These are phyloP conservation scores for Labyrinthula sp. DNA, from an alignment of 352 stramenopile genomes.

Conservation along the genomic window DNA sequence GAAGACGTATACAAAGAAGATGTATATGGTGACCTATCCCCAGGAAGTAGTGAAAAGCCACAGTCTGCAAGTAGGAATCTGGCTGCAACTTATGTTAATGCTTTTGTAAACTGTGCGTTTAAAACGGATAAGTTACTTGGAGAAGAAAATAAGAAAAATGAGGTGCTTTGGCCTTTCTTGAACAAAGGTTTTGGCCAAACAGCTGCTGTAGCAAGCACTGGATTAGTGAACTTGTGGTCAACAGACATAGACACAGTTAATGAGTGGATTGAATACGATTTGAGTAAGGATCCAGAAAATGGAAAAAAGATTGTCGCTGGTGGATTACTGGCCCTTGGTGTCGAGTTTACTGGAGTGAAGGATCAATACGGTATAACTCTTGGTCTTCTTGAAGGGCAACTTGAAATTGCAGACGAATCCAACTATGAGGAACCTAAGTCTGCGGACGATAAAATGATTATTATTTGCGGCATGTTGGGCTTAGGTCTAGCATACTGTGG, in stretches of 20 bases:
- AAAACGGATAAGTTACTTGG: conserved; percentile 83
- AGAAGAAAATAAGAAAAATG: conserved; percentile 7
- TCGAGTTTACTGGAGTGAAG: conserved; percentile 68
- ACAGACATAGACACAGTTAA: no score
- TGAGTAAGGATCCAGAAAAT: no score
- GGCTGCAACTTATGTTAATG: conserved; percentile 96
- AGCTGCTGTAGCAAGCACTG: conserved; percentile 81
- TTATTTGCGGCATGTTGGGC: conserved; percentile 73
- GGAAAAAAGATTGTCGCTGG: conserved; percentile 62
- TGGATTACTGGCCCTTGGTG: conserved; percentile 83
- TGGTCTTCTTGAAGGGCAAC: conserved; percentile 83
- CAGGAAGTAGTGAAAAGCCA: conserved; percentile 66
- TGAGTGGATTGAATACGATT: conserved; percentile 91
- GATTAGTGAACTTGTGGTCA: conserved; percentile 94
- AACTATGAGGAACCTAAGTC: conserved; percentile 34
- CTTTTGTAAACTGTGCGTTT: conserved; percentile 95
- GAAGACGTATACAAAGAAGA: conserved; percentile 99
- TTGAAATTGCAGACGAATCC: conserved; percentile 79
- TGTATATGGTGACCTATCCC: conserved; percentile 90
- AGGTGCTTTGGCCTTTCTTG: conserved; percentile 80
- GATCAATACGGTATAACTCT: conserved; percentile 91
- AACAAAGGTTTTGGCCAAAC: conserved; percentile 99
- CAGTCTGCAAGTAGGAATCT: conserved; percentile 93
- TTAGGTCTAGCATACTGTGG: conserved; percentile 94
- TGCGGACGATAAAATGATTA: conserved; percentile 45